A percentile compares a stretch with the other conserved stretches of the same genome.
Evolutionary conservation across 441 rosid genomes (phyloP).

Genomic region (Flueggea neowawraea): DNA sequence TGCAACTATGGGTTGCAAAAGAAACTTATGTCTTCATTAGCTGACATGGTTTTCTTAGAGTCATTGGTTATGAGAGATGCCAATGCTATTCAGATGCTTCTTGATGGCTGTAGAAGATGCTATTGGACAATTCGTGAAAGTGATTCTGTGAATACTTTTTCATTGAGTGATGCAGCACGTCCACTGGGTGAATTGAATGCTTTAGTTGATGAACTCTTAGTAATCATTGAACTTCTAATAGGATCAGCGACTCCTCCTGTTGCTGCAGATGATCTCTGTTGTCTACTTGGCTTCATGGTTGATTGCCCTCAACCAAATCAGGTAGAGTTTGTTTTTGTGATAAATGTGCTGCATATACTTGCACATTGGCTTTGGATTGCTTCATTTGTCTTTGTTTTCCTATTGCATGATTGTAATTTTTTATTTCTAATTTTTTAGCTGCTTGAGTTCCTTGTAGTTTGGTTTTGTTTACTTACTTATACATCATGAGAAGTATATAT

Average conservation of each 20-base stretch:
- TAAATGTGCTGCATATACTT: neutral
- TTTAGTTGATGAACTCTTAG: constrained; percentile 98
- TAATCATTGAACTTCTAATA: constrained; percentile 92
- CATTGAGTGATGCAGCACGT: constrained; percentile 51
- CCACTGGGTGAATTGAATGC: constrained; percentile 98
- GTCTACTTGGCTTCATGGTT: constrained; percentile 92
- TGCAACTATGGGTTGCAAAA: constrained; percentile 99
- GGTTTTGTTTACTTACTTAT: neutral
- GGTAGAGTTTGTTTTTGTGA: constrained; percentile 35
- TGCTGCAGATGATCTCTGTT: constrained; percentile 74
- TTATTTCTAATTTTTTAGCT: neutral
- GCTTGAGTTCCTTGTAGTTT: neutral
- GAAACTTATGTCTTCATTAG: constrained; percentile 93
- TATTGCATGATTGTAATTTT: neutral
- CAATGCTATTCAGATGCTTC: constrained; percentile 98
- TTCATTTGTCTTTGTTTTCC: neutral
- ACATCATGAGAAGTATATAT: neutral
- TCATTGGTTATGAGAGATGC: constrained; percentile 92
- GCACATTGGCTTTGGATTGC: neutral
- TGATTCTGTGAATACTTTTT: constrained; percentile 75
- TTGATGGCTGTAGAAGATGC: constrained; percentile 99
- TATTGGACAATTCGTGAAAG: constrained; percentile 90
- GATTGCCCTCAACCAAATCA: constrained; percentile 99
- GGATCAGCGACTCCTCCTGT: constrained; percentile 83
- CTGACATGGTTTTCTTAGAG: constrained; percentile 99